phyloP scores from a whole-genome alignment of 257 asterid genomes.

The Nicotiana attenuata region DNA sequence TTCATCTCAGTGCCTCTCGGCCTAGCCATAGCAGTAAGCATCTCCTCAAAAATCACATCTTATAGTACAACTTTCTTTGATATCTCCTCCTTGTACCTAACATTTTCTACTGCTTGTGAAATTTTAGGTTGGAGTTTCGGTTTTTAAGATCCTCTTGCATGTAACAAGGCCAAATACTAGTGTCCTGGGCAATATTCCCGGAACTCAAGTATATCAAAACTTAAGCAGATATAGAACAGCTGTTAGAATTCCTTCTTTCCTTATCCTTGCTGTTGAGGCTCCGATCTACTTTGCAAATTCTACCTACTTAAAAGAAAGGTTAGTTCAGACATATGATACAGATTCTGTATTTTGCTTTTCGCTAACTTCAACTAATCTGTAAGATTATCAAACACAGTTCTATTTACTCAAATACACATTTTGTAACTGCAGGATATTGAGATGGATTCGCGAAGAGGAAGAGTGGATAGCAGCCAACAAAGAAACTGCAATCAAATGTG shows the following conservation, averaged over 20 bases:
- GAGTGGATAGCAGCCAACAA: constrained; percentile 53
- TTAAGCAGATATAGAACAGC: constrained; percentile 65
- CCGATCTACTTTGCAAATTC: constrained; percentile 90
- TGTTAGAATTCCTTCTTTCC: constrained; percentile 60
- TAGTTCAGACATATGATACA: not conserved
- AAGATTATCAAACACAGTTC: not conserved
- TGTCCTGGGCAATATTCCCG: constrained; percentile 69
- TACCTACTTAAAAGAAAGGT: constrained; percentile 88
- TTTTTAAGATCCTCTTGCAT: constrained; percentile 82
- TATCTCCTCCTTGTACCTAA: not conserved
- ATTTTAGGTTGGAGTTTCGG: constrained; percentile 80
- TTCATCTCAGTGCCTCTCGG: constrained; percentile 96
- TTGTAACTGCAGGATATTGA: constrained; percentile 42
- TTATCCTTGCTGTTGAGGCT: constrained; percentile 65
- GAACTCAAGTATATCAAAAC: constrained; percentile 74
- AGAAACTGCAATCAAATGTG: constrained; percentile 48
- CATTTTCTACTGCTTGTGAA: not conserved
- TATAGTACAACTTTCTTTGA: not conserved
- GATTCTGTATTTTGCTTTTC: not conserved
- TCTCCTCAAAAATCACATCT: not conserved
- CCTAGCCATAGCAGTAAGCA: constrained; percentile 83
- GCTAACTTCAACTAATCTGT: not conserved
- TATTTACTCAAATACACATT: not conserved
- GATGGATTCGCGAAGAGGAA: constrained; percentile 95
- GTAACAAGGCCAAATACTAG: constrained; percentile 87